These are phyloP conservation scores for Thraustotheca clavata DNA, from an alignment of 352 stramenopile genomes.

Conservation along the genomic window DNA sequence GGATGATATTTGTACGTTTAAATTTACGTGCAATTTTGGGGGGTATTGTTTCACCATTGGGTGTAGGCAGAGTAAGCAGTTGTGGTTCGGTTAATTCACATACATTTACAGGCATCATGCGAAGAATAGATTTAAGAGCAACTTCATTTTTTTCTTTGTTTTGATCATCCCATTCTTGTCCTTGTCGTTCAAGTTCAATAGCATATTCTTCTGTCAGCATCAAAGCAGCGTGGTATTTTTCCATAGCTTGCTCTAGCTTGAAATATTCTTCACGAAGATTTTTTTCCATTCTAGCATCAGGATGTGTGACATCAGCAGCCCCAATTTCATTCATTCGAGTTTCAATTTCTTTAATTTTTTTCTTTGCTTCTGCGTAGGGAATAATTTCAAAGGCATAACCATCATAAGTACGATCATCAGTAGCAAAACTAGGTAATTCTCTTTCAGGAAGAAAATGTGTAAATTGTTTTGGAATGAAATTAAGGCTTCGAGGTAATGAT, in stretches of 20 bases:
- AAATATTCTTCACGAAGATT: constrained; percentile 89
- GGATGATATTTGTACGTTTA: constrained; percentile 89
- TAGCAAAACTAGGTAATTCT: constrained; percentile 78
- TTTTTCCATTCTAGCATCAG: constrained; percentile 67
- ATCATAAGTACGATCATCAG: constrained; percentile 88
- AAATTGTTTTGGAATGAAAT: constrained; percentile 33
- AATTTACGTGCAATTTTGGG: constrained; percentile 83
- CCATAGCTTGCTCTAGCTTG: constrained; percentile 89
- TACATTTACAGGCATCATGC: constrained; percentile 89
- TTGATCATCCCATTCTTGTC: constrained; percentile 88
- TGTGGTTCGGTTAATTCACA: constrained; percentile 87
- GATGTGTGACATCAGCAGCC: constrained; percentile 83
- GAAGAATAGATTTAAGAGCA: constrained; percentile 80
- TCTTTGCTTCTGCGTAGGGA: constrained; percentile 87
- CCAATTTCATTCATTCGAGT: constrained; percentile 89
- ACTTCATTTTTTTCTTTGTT: constrained; percentile 81
- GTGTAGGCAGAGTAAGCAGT: constrained; percentile 48
- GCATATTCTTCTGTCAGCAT: constrained; percentile 91
- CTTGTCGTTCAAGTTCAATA: constrained; percentile 82
- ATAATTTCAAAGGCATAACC: too few species aligned
- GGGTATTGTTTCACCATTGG: constrained; percentile 69
- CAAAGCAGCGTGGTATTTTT: constrained; percentile 89
- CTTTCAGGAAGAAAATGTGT: constrained; percentile 70
- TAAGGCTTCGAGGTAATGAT: background rate
- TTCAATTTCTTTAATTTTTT: constrained; percentile 86